Base-by-base conservation (phyloP, 495 filamentous ascomycete species). In the Podospora anserina region DNA sequence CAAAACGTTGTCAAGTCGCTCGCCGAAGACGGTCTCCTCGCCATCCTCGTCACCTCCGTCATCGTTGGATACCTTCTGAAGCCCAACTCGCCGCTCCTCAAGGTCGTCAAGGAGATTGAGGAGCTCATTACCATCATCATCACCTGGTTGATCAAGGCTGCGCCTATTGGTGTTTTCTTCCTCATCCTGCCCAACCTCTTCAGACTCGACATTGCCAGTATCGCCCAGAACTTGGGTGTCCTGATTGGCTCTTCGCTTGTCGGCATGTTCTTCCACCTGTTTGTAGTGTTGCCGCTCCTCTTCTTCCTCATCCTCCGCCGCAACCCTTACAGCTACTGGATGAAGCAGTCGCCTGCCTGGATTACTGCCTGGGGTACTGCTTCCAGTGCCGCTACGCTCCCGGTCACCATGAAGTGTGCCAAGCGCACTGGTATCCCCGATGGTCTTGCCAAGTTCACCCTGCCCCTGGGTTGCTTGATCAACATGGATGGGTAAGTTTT, bases 151-250 rank as follows among this genome's bases (percentile, higher is more conserved):
- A 77, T 78, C 75, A 73, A 77, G 66, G n/a, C 73, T 6, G 76
- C 76, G 4, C 76, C 76, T 15, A 71, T 76, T 55, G 76, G 76
- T 39, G 76, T 78, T 34, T 78, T 78, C 70, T 78, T 77, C 71
- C 68, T 78, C 23, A 77, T 78, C 59, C 28, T 78, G 28, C 69
- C 76, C 54, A 78, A 78, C 68, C 71, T 78, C 15, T 72, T 78
- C 63, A 65, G n/a, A 11, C 76, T 78, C 65, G 32, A 74, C 32
- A 72, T 78, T 30, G 60, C 16, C 11, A 72, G 72, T 1, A 73
- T 78, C 59, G 76, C 75, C 34, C 9, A 59, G 19, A 78, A 78
- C 70, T 60, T 78, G 23, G 76, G 75, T 19, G 68, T 78, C 15
- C 70, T 78, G 9, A 77, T 78, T 27, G 76, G 68, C 3, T 73